Percentiles rank a stretch among this genome's conserved stretches.
These are phyloP conservation scores for Skeletonema potamos DNA, from an alignment of 108 stramenopile genomes.

Conservation along the genomic window DNA sequence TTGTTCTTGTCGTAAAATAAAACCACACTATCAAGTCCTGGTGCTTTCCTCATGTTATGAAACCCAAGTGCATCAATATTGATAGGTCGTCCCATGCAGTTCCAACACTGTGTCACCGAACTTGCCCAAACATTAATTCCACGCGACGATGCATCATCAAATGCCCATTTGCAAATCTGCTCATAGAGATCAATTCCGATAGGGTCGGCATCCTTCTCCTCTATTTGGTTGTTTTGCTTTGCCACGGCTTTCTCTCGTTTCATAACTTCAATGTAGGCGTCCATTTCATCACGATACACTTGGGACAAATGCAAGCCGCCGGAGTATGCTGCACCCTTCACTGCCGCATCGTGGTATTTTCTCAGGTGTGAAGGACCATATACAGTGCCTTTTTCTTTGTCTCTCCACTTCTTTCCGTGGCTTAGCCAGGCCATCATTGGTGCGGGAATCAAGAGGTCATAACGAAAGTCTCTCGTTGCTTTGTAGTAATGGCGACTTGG, in stretches of 20 bases:
- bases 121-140: conserved; percentile 24
- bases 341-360: conserved; percentile 35
- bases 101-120: conserved; percentile 40
- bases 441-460: neutral
- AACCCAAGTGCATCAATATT: conserved; percentile 22
- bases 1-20: conserved; percentile 29
- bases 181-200: conserved; percentile 18
- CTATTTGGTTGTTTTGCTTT: conserved; percentile 18
- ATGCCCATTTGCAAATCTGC: conserved; percentile 11
- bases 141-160: conserved; percentile 1
- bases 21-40: conserved; percentile 15
- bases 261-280: conserved; percentile 11
- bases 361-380: conserved; percentile 19
- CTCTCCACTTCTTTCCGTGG: neutral
- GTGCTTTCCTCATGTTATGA: conserved; percentile 20
- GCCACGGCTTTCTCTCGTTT: conserved; percentile 9
- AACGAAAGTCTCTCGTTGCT: neutral
- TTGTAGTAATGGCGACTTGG: neutral
- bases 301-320: conserved; percentile 6
- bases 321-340: conserved; percentile 17
- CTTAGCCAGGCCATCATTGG: conserved; percentile 12
- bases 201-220: conserved; percentile 37
- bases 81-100: conserved; percentile 22
- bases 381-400: conserved; percentile 10
- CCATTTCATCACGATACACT: conserved; percentile 16